Conservation (phyloP, 768 basidiomycete genomes). For the Cystobasidium tubakii region DNA sequence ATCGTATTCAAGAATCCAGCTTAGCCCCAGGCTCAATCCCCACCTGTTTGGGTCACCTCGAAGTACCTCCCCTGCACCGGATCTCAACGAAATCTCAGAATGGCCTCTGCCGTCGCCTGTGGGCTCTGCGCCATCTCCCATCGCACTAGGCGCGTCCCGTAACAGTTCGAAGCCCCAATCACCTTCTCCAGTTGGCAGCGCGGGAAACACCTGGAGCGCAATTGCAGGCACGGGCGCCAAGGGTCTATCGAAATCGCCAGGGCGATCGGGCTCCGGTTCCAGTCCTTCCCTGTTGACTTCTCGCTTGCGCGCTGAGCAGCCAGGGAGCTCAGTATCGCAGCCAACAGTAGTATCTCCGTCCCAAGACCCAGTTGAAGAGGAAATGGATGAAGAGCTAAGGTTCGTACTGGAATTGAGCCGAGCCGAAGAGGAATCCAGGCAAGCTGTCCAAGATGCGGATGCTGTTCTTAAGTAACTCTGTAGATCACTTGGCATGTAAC, state of each 20-base stretch:
- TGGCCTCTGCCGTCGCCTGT: constrained; percentile 38
- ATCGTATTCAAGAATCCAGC: constrained; percentile 7
- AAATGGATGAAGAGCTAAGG: constrained; percentile 34
- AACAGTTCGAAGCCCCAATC: not conserved
- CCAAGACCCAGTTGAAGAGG: not conserved
- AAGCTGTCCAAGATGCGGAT: not conserved
- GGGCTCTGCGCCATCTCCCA: not conserved
- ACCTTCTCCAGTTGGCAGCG: not conserved
- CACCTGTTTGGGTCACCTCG: constrained; percentile 9
- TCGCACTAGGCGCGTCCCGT: not conserved
- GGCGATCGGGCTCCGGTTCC: not conserved
- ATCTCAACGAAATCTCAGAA: not conserved
- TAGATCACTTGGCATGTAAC: not conserved
- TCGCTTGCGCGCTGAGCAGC: not conserved
- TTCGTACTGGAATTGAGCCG: constrained; percentile 37
- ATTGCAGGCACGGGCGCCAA: not conserved
- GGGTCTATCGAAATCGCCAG: not conserved
- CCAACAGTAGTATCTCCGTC: not conserved
- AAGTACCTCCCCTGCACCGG: constrained; percentile 3
- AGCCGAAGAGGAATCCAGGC: constrained; percentile 31
- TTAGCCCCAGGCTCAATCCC: constrained; percentile 20
- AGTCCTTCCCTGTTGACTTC: constrained; percentile 3
- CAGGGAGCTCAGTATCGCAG: constrained; percentile 1
- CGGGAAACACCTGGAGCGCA: constrained; percentile 10
- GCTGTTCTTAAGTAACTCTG: no score